Evolutionary conservation across 2,329 filamentous ascomycete species (phyloP), one percentile per base, ranked within the genome.

Genomic region (Neonectria punicea): DNA sequence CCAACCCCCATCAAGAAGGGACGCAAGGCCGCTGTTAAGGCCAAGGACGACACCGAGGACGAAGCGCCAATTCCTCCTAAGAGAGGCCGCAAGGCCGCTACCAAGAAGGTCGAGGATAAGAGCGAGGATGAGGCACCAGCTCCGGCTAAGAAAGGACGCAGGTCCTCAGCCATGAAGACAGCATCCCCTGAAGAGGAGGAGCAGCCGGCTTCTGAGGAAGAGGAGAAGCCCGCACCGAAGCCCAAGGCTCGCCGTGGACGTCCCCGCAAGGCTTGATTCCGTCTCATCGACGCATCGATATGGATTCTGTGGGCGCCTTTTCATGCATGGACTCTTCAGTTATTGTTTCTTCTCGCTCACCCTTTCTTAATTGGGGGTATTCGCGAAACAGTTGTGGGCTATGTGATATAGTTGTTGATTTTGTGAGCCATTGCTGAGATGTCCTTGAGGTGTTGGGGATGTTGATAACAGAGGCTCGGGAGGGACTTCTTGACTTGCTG

Each of bases 141-240:
- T 36, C 54, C 68, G 16, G 63, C 53, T n/a, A 66, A 63, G 56
- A 56, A 32, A 41, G 67, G 61, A 53, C 70, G 70, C 34, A 66
- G 50, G 18, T 32, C 39, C 49, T 50, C 49, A 20, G 28, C 41
- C 30, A 73, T 66, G 55, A 72, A 73, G 51, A 68, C 22, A 11
- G 18, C 56, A 22, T 20, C 22, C 39, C 56, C 51, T 4, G 49
- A 71, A 1, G 66, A 39, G 20, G 65, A 53, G 20, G 63, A 47
- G 9, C 65, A 71, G 30, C 58, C 63, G 22, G 49, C 63, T 32
- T 65, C 61, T 18, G 53, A 63, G 43, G 61, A 70, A 18, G 64
- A 65, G 25, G 71, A 77, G 53, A 74, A 81, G 70, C 69, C 77
- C 28, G 77, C 71, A 5, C 70, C 78, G 13, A 81, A 59, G 56